Base-by-base conservation (phyloP, 2,329 filamentous ascomycete genomes). In the Acrodontium crateriforme region DNA sequence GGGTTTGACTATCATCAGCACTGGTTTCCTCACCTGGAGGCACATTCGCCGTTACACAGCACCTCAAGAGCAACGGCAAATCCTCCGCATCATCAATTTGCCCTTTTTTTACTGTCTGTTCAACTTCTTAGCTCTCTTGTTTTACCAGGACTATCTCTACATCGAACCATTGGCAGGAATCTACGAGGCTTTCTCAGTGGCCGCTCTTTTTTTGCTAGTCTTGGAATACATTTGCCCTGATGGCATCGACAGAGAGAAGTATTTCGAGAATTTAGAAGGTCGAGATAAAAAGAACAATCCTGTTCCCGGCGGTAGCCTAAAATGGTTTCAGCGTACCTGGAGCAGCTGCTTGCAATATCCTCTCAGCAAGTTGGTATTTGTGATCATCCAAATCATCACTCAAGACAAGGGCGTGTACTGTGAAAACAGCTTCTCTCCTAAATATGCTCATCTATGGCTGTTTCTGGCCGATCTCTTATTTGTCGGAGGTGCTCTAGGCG, bases 41-140 rank as follows among this genome's bases (percentile, higher is more conserved):
- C 36, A 41, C 23, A 18, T 41, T 4, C 32, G 25, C 19, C 24
- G 27, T 14, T 41, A 37, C 29, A 41, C 31, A 6, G 32, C 27
- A 13, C 34, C 36, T 10, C 36, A 39, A 24, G 38, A 41, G 30
- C 38, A 41, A 21, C 36, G 38, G 9, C 38, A 41, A 20, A 39
- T 41, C 12, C 27, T 41, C 2, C 31, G 38, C 9, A 38, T 39
- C 17, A 23, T 35, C 13, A 28, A 28, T 15, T 17, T 37, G 10
- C 38, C 36, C 2, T 27, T 31, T 7, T 31, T 32, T n/a, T 39
- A 35, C 24, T 23, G 24, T 14, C 21, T 39, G 2, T 37, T 41
- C 32, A 31, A 35, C 21, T 37, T 41, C 21, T 25, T 41, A 5
- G 31, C 36, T 3, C 24, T 39, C 9, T 32, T 26, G 11, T 41